Evolutionary conservation across 1,139 yeast species (phyloP).

Genomic region (Zygoascus hellenicus): DNA sequence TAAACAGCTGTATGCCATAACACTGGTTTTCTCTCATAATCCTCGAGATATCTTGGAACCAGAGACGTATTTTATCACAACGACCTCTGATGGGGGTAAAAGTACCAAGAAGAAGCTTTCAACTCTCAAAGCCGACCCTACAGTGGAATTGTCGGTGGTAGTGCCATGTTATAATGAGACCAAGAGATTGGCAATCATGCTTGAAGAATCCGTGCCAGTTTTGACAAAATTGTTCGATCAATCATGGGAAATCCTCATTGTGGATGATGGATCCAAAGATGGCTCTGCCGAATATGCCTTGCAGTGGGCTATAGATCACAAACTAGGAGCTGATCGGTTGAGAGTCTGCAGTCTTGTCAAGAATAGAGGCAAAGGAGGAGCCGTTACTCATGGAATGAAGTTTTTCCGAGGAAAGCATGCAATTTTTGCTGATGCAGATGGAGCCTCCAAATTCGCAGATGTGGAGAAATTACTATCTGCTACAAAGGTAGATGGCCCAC

Average conservation of each 20-base stretch:
- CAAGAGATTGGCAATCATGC: slow-evolving; percentile 62
- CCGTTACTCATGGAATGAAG: slow-evolving; percentile 89
- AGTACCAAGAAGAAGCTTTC: slow-evolving; percentile 1
- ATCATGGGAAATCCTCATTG: slow-evolving; percentile 70
- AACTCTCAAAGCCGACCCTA: slow-evolving; percentile 14
- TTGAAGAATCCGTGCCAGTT: slow-evolving; percentile 65
- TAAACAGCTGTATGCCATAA: slow-evolving; percentile 2
- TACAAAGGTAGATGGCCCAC: slow-evolving; percentile 33
- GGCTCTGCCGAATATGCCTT: slow-evolving; percentile 72
- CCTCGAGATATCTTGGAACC: slow-evolving; percentile 5
- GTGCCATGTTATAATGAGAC: slow-evolving; percentile 92
- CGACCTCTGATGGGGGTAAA: slow-evolving; percentile 3
- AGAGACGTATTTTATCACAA: slow-evolving; percentile 10
- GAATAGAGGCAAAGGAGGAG: slow-evolving; percentile 97
- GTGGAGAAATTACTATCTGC: slow-evolving; percentile 47
- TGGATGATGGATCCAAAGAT: slow-evolving; percentile 89
- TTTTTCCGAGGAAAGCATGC: slow-evolving; percentile 67
- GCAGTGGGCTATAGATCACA: slow-evolving; percentile 45
- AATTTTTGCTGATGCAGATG: slow-evolving; percentile 96
- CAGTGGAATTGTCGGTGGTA: slow-evolving; percentile 53
- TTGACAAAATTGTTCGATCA: slow-evolving; percentile 38
- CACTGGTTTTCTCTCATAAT: slow-evolving; percentile 1
- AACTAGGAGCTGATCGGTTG: slow-evolving; percentile 34
- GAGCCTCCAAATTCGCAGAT: slow-evolving; percentile 83
- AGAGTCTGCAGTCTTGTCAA: slow-evolving; percentile 61